These are phyloP conservation scores for Polygonum maritimum DNA, from an alignment of 148 eudicot genomes.

Conservation along the genomic window DNA sequence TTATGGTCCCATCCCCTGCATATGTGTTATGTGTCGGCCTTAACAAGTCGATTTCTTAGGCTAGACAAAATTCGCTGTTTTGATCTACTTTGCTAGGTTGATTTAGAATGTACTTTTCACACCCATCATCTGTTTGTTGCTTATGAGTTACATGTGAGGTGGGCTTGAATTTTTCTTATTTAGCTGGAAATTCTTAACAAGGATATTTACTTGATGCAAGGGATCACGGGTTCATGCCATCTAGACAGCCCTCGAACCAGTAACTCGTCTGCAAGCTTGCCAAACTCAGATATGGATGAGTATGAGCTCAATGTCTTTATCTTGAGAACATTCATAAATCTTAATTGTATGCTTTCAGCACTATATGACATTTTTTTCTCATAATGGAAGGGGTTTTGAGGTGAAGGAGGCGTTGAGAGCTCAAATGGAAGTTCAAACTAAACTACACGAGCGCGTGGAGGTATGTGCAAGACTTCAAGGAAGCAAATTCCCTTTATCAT, in stretches of 20 bases:
- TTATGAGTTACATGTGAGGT: background rate
- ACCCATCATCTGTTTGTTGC: background rate
- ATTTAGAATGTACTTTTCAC: background rate
- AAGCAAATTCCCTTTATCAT: background rate
- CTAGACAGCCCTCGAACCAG: conserved; percentile 54
- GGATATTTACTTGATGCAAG: conserved; percentile 22
- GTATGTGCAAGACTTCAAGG: conserved; percentile 20
- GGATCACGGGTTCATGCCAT: conserved; percentile 41
- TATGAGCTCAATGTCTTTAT: conserved; percentile 24
- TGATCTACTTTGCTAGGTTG: background rate
- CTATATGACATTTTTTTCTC: background rate
- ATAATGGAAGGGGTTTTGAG: conserved; percentile 44
- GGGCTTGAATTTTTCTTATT: background rate
- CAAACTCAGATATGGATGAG: conserved; percentile 61
- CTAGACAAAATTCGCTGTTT: background rate
- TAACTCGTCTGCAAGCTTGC: conserved; percentile 60
- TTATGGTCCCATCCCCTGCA: background rate
- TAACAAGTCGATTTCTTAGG: background rate
- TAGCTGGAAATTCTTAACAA: background rate
- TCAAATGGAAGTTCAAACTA: conserved; percentile 84
- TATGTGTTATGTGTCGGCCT: background rate
- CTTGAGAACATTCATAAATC: conserved; percentile 3
- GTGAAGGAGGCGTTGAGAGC: conserved; percentile 79
- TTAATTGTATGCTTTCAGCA: conserved; percentile 4
- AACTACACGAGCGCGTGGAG: conserved; percentile 74